phyloP scores from a whole-genome alignment of 805 yeast species.

The Clavispora asparagi region DNA sequence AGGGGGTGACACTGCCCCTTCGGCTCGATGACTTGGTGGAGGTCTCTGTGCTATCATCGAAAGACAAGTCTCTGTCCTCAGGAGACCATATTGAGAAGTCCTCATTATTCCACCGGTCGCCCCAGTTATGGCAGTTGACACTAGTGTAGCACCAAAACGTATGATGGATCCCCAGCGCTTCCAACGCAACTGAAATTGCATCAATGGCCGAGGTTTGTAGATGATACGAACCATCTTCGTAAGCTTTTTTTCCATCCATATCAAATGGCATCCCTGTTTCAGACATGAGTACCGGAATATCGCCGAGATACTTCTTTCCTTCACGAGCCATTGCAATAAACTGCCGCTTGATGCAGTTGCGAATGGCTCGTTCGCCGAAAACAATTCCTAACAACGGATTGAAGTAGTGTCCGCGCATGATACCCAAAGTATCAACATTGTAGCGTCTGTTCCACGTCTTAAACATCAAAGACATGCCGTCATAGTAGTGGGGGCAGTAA shows the following conservation, averaged over 20 bases:
- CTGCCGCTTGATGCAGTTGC: constrained; percentile 68
- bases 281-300: constrained; percentile 72
- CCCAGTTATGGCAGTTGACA: constrained; percentile 73
- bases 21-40: constrained; percentile 4
- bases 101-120: constrained; percentile 92
- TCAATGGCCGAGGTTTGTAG: constrained; percentile 82
- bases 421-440: constrained; percentile 87
- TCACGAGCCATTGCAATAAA: constrained; percentile 63
- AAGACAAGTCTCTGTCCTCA: constrained; percentile 43
- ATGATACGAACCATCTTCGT: constrained; percentile 55
- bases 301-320: constrained; percentile 56
- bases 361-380: constrained; percentile 73
- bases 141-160: constrained; percentile 85
- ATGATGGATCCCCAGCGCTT: constrained; percentile 63
- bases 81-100: constrained; percentile 84
- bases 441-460: constrained; percentile 79
- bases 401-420: constrained; percentile 69
- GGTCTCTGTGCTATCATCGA: constrained; percentile 12
- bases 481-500: constrained; percentile 88
- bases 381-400: constrained; percentile 74
- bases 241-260: constrained; percentile 80
- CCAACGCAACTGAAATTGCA: constrained; percentile 75
- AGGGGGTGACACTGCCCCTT: constrained; percentile 10
- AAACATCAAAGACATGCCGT: constrained; percentile 89
- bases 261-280: constrained; percentile 99